phyloP scores from a whole-genome alignment of 257 asterid genomes.

The Lavandula angustifolia region DNA sequence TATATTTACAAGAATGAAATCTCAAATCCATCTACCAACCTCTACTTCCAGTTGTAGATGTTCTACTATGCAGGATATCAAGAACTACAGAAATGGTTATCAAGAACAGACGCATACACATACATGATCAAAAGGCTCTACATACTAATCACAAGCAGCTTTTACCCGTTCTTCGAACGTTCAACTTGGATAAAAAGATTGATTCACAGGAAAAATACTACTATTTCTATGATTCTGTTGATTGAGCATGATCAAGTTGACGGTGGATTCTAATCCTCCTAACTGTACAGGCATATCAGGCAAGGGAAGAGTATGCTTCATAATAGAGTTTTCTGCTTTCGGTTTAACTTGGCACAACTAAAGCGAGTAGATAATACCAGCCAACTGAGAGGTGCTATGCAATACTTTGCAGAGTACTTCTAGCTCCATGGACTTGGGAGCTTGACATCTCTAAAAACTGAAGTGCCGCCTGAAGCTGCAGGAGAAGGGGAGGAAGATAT shows the following conservation, averaged over 20 bases:
- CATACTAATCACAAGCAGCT: constrained; percentile 14
- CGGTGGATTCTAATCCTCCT: neutral
- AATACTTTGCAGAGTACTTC: neutral
- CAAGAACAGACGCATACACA: neutral
- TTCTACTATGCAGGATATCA: too few relatives aligned
- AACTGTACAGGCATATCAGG: neutral
- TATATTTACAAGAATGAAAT: too few relatives aligned
- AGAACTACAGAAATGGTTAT: too few relatives aligned
- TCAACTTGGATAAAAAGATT: neutral
- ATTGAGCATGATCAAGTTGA: constrained; percentile 11
- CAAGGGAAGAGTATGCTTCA: constrained; percentile 21
- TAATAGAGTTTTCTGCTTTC: constrained; percentile 4
- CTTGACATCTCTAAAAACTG: constrained; percentile 66
- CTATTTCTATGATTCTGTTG: neutral
- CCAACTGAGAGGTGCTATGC: constrained; percentile 1
- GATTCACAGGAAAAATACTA: neutral
- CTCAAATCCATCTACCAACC: too few relatives aligned
- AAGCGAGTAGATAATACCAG: constrained; percentile 9
- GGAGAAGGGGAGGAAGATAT: constrained; percentile 89
- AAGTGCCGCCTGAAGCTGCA: constrained; percentile 89
- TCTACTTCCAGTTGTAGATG: too few relatives aligned
- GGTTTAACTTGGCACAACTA: neutral
- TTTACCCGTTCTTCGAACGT: neutral
- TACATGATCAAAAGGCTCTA: constrained; percentile 10
- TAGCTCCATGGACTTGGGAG: constrained; percentile 77